Evolutionary conservation across 192 early-diverging fungal species (phyloP), one percentile per base, ranked within the genome.

Genomic region (Umbelopsis sp.): DNA sequence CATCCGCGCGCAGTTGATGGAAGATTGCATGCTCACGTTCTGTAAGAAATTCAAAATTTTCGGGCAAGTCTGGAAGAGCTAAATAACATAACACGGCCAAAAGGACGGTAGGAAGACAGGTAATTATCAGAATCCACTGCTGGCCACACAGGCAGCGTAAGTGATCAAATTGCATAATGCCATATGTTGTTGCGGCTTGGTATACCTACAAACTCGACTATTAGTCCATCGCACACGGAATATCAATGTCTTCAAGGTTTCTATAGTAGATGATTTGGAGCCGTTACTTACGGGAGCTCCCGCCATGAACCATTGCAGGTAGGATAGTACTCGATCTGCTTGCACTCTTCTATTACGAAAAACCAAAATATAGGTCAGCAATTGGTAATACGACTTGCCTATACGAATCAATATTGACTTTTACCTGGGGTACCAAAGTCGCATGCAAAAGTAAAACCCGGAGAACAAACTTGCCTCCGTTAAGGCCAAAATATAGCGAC

Each of bases 91-190:
- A 2, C 2, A 88, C 23, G 1, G 86, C 87, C 4, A 92, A 76
- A 0, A 84, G 35, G 10, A 92, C 74, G 0, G 87, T 90, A 3
- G 89, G 87, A 7, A 84, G 69, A 18, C 88, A 85, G 74, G 91
- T 89, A 9, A 89, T 70, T 21, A 93, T 87, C 70, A 93, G 92
- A 41, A 94, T 73, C 76, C 89, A 85, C 67, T 87, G 85, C 90
- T 91, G 92, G 2, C 87, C 90, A 22, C 82, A 72, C 4, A 89
- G 69, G 53, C 83, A 82, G 48, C 55, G 68, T 20, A 75, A 61
- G 13, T 87, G 86, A 80, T 70, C 75, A 79, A 91, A 84, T 61
- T 81, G 71, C 33, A 78, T 71, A 52, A 91, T 87, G 66, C 83
- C 84, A 75, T 87, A 90, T 46, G 88, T 88, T 48, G 89, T 64